Percentiles rank a stretch among this genome's conserved stretches.
phyloP scores from a whole-genome alignment of 2,329 filamentous ascomycete species.

The Leptodontidium sp. region DNA sequence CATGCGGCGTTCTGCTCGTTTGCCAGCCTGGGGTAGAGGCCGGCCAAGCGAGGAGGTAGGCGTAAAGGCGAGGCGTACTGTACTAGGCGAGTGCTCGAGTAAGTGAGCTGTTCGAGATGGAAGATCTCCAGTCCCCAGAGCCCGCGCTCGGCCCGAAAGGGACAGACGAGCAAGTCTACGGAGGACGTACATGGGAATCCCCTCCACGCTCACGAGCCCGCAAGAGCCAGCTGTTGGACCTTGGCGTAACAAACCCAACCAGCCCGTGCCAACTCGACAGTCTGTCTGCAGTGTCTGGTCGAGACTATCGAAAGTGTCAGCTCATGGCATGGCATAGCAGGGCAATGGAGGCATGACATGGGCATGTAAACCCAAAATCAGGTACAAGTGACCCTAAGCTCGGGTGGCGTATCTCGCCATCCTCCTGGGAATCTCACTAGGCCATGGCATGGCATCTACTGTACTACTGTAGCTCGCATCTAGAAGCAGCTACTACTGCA shows the following conservation, averaged over 20 bases:
- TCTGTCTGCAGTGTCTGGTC: background rate
- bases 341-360: background rate
- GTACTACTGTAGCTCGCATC: background rate
- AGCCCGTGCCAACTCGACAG: slow-evolving; percentile 3
- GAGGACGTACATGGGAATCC: background rate
- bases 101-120: background rate
- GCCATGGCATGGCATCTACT: no score
- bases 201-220: background rate
- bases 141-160: slow-evolving; percentile 25
- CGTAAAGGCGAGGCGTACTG: no score
- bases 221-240: background rate
- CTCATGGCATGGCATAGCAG: background rate
- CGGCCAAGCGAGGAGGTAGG: background rate
- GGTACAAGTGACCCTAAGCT: slow-evolving; percentile 10
- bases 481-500: no score
- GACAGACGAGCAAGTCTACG: slow-evolving; percentile 23
- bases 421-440: background rate
- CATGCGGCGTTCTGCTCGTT: slow-evolving; percentile 12
- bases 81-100: no score
- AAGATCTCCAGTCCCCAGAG: background rate
- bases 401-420: slow-evolving; percentile 17
- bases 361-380: background rate
- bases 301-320: slow-evolving; percentile 9
- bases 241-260: background rate
- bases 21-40: slow-evolving; percentile 17